A percentile compares a stretch with the other conserved stretches of the same genome.
phyloP scores from a whole-genome alignment of 202 grass and related monocot genomes.

The Hordeum pubiflorum region DNA sequence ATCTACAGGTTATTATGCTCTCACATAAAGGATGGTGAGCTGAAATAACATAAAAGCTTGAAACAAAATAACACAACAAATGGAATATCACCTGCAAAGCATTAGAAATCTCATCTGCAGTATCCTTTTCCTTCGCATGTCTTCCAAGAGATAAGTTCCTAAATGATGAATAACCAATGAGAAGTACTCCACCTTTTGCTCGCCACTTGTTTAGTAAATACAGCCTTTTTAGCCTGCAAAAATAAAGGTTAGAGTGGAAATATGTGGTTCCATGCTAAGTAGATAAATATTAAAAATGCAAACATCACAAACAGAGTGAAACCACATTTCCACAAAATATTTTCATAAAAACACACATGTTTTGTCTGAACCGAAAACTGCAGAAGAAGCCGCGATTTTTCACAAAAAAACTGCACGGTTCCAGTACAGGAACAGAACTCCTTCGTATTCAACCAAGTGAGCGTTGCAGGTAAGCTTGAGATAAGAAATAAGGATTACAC shows the following conservation, averaged over 20 bases:
- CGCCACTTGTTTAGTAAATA: conserved; percentile 81
- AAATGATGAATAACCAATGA: conserved; percentile 94
- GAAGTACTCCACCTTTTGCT: conserved; percentile 80
- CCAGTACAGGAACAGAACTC: not conserved
- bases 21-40: not conserved
- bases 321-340: not conserved
- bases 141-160: conserved; percentile 87
- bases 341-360: not conserved
- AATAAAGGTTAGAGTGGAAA: conserved; percentile 1
- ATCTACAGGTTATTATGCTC: not conserved
- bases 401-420: not conserved
- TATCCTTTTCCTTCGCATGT: conserved; percentile 60
- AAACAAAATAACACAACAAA: conserved; percentile 11
- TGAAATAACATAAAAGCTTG: conserved; percentile 7
- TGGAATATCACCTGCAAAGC: conserved; percentile 59
- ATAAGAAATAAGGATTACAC: not conserved
- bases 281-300: not conserved
- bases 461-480: too few relatives aligned
- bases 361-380: not conserved
- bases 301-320: conserved; percentile 10
- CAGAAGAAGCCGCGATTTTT: not conserved
- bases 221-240: conserved; percentile 61
- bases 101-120: conserved; percentile 64
- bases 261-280: conserved; percentile 2
- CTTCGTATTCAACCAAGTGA: too few relatives aligned